phyloP scores from a whole-genome alignment of 1,139 yeast genomes.

The Komagataea norvegica region DNA sequence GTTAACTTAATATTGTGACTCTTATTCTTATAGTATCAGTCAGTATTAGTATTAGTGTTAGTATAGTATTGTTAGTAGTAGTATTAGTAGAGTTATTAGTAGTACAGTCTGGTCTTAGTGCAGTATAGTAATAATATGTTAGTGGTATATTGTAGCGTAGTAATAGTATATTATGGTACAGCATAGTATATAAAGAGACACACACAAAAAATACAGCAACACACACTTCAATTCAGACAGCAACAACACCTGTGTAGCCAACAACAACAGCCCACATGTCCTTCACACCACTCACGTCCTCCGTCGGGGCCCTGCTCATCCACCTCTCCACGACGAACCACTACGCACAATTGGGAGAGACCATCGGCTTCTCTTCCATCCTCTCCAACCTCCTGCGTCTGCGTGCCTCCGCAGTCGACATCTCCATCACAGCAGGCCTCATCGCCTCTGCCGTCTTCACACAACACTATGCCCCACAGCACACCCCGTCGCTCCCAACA shows the following conservation, averaged over 20 bases:
- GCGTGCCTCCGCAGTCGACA: constrained; percentile 19
- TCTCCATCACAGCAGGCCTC: constrained; percentile 18
- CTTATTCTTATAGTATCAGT: no score
- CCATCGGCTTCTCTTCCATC: constrained; percentile 42
- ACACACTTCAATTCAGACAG: no score
- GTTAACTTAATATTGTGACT: no score
- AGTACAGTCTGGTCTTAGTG: background rate
- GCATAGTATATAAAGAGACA: no score
- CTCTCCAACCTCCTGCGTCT: constrained; percentile 29
- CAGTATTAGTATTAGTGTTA: no score
- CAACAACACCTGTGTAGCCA: background rate
- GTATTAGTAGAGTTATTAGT: background rate
- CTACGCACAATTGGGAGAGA: constrained; percentile 34
- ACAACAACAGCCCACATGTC: constrained; percentile 12
- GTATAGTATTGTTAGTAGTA: no score
- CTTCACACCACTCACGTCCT: constrained; percentile 40
- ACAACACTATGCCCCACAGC: constrained; percentile 11
- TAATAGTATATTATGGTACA: no score
- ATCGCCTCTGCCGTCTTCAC: constrained; percentile 12
- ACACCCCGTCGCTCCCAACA: constrained; percentile 12
- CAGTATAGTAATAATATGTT: constrained; percentile 23
- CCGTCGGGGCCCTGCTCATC: constrained; percentile 40
- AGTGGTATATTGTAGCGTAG: no score
- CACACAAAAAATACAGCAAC: no score
- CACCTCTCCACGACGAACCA: constrained; percentile 41